Evolutionary conservation across 2,329 filamentous ascomycete species (phyloP), one percentile per base, ranked within the genome.

Genomic region (Herpotrichia juniperi): DNA sequence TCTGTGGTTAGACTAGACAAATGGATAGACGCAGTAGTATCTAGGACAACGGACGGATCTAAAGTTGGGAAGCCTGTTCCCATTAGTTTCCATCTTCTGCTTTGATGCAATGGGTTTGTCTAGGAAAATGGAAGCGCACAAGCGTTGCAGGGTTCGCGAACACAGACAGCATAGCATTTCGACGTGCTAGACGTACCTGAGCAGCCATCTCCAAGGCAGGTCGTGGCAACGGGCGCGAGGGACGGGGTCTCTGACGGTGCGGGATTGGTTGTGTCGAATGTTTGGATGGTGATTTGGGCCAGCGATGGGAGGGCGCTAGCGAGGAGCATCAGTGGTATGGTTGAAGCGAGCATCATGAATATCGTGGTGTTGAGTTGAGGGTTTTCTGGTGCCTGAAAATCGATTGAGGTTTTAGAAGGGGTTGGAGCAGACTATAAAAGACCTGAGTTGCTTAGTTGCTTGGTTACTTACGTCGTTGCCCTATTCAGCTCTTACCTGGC

Each of bases 241-340:
- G n/a, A n/a, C n/a, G n/a, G n/a, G n/a, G n/a, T n/a, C n/a, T n/a
- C n/a, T n/a, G 34, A 19, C 17, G 34, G 3, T 5, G 34, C 16
- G n/a, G 16, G 31, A 9, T 34, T n/a, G 11, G 31, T 14, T 4
- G 59, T n/a, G 51, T 24, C 19, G 55, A 60, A 8, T 16, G 67
- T 70, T 49, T 69, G 66, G 35, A 69, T 67, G 7, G 66, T 68
- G 54, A 66, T 63, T 53, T 56, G 40, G 48, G 66, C 65, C 12
- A 54, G 19, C 6, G 37, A 6, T 9, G 32, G 39, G 37, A 19
- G 58, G 40, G 48, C 62, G 53, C 59, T 61, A 59, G 64, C 68
- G 55, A 68, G 54, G 55, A 72, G 46, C 48, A 70, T 53, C 45
- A 67, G 48, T 48, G 63, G 59, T 48, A 62, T 46, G 37, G 58